Evolutionary conservation across 169 alveolate species (phyloP).

Genomic region (Pseudocohnilembus persalinus): DNA sequence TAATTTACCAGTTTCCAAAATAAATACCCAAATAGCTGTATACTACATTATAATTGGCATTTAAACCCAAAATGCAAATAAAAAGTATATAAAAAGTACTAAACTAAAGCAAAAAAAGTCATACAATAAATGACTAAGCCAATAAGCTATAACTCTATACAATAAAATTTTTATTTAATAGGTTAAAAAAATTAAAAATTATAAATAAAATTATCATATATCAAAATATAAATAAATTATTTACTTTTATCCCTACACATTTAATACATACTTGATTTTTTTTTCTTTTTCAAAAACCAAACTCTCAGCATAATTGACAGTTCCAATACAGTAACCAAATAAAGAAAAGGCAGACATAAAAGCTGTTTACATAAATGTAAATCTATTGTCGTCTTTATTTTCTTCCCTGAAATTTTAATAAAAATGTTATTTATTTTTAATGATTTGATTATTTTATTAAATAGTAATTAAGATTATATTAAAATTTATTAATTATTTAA

Average conservation of each 20-base stretch:
- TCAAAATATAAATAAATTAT: background rate
- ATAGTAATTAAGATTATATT: too few relatives aligned
- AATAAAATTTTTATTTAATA: too few relatives aligned
- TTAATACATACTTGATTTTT: constrained; percentile 34
- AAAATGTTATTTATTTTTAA: too few relatives aligned
- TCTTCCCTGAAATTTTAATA: background rate
- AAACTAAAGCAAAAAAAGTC: background rate
- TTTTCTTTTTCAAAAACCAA: constrained; percentile 43
- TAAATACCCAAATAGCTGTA: background rate
- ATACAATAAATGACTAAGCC: background rate
- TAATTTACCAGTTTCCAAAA: too few relatives aligned
- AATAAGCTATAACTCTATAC: too few relatives aligned
- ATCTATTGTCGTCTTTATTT: background rate
- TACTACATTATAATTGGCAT: background rate
- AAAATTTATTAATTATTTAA: too few relatives aligned
- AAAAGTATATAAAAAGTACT: background rate
- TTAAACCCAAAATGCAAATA: background rate
- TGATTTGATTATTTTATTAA: too few relatives aligned
- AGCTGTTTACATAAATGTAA: background rate
- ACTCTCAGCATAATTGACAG: background rate
- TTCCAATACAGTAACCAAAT: constrained; percentile 17
- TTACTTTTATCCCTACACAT: constrained; percentile 36
- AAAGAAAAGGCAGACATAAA: constrained; percentile 21
- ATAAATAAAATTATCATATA: too few relatives aligned
- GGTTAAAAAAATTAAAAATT: background rate